Percentiles rank a stretch among this genome's conserved stretches.
These are phyloP conservation scores for Vitis riparia DNA, from an alignment of 164 flowering plant genomes.

Conservation along the genomic window DNA sequence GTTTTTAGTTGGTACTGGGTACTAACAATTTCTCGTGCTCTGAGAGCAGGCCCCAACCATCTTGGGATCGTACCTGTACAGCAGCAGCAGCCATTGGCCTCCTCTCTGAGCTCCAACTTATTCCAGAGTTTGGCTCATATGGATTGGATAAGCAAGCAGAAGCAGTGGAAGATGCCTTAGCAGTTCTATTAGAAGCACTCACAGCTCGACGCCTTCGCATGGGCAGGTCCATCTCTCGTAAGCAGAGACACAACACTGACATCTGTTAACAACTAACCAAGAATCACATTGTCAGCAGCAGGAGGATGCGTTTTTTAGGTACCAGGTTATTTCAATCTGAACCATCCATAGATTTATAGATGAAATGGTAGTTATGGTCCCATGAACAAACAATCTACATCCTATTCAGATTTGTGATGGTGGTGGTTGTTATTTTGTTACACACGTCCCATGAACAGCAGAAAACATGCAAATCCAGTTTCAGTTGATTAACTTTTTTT, in stretches of 20 bases:
- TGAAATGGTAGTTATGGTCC: no score
- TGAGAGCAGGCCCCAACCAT: slow-evolving; percentile 87
- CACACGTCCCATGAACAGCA: no score
- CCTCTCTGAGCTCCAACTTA: slow-evolving; percentile 63
- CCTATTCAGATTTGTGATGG: no score
- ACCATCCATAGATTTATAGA: not conserved
- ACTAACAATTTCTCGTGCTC: not conserved
- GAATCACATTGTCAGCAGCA: not conserved
- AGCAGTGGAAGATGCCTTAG: slow-evolving; percentile 64
- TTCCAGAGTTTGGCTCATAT: slow-evolving; percentile 43
- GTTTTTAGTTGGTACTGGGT: not conserved
- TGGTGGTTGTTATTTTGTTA: no score
- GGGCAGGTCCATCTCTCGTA: slow-evolving; percentile 88
- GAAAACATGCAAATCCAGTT: no score
- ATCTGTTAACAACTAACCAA: slow-evolving; percentile 31
- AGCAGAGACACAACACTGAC: slow-evolving; percentile 39
- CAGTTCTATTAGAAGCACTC: slow-evolving; percentile 56
- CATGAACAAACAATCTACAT: not conserved
- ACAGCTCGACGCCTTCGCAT: slow-evolving; percentile 68
- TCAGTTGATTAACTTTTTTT: no score
- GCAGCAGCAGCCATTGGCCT: slow-evolving; percentile 88
- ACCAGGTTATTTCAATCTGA: not conserved
- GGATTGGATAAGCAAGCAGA: slow-evolving; percentile 71
- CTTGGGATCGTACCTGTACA: slow-evolving; percentile 96
- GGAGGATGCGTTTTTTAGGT: not conserved